These are phyloP conservation scores for Osmanthus fragrans DNA, from an alignment of 257 asterid genomes.

Conservation along the genomic window DNA sequence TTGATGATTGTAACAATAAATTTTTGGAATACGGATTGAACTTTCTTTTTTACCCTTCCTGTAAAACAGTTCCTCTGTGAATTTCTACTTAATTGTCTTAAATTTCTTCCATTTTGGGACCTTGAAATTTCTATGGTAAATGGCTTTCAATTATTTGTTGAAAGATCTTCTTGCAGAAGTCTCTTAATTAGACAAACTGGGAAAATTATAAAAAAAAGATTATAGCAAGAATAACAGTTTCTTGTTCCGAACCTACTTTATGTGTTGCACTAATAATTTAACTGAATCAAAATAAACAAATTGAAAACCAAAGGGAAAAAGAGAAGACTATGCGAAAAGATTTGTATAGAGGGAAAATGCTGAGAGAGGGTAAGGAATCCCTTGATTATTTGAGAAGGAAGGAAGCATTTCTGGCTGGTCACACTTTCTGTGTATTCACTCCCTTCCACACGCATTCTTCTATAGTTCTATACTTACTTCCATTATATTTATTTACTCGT, in stretches of 20 bases:
- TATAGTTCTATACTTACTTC: neutral
- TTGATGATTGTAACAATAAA: slow-evolving; percentile 21
- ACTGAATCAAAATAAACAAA: neutral
- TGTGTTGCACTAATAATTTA: neutral
- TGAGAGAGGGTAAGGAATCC: slow-evolving; percentile 54
- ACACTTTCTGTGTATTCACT: slow-evolving; percentile 23
- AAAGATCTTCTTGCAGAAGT: too few relatives aligned
- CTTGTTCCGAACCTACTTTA: neutral
- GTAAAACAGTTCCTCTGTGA: neutral
- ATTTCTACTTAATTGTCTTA: neutral
- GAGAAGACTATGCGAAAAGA: slow-evolving; percentile 21
- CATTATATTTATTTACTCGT: neutral
- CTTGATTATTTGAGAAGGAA: slow-evolving; percentile 53
- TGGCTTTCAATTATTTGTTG: too few relatives aligned
- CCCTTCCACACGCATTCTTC: slow-evolving; percentile 56
- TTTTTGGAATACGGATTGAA: slow-evolving; percentile 23
- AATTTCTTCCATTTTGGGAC: neutral
- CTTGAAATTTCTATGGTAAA: neutral
- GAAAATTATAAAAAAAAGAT: too few relatives aligned
- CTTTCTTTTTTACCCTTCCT: neutral
- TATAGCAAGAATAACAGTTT: too few relatives aligned
- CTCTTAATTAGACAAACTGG: neutral
- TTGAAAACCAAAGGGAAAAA: slow-evolving; percentile 1
- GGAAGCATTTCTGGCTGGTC: slow-evolving; percentile 41
- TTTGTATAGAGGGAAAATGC: slow-evolving; percentile 22